Percentiles rank a stretch among this genome's conserved stretches.
Conservation (phyloP, 1,284 basidiomycete species). For the Pterulicium gracile region DNA sequence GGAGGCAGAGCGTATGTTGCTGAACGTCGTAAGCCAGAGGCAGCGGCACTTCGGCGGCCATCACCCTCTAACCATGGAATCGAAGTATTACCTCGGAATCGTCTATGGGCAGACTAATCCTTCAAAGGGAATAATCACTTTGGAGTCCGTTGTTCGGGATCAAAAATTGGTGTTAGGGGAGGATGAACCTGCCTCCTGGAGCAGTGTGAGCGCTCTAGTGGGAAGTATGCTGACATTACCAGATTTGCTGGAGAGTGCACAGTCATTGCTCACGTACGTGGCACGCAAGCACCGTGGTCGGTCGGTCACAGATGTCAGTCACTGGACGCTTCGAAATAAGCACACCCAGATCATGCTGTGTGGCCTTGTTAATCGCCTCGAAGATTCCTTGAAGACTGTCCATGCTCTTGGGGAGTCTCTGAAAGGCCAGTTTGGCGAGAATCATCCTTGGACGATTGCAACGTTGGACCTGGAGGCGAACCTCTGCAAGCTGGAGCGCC, state of each 20-base stretch:
- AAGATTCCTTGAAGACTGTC: background rate
- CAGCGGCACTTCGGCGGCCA: background rate
- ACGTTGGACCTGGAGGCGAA: too few species aligned
- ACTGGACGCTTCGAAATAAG: background rate
- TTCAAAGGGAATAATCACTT: too few species aligned
- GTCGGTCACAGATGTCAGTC: background rate
- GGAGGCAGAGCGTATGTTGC: background rate
- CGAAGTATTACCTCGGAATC: background rate
- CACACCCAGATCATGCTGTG: background rate
- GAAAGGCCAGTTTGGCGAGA: background rate
- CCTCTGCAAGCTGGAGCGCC: too few species aligned
- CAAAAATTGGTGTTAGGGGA: background rate
- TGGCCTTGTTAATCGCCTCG: background rate
- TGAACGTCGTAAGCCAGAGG: background rate
- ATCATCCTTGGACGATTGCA: background rate
- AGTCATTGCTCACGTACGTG: background rate
- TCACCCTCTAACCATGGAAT: background rate
- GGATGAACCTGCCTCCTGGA: background rate
- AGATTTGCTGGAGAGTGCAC: background rate
- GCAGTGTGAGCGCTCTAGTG: background rate
- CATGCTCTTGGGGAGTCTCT: background rate
- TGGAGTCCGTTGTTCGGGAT: background rate
- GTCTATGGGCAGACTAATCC: background rate
- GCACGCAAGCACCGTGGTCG: background rate
- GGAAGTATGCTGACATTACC: background rate